Percentiles rank a stretch among this genome's conserved stretches.
These are phyloP conservation scores for Imleria badia DNA, from an alignment of 768 basidiomycete species.

Conservation along the genomic window DNA sequence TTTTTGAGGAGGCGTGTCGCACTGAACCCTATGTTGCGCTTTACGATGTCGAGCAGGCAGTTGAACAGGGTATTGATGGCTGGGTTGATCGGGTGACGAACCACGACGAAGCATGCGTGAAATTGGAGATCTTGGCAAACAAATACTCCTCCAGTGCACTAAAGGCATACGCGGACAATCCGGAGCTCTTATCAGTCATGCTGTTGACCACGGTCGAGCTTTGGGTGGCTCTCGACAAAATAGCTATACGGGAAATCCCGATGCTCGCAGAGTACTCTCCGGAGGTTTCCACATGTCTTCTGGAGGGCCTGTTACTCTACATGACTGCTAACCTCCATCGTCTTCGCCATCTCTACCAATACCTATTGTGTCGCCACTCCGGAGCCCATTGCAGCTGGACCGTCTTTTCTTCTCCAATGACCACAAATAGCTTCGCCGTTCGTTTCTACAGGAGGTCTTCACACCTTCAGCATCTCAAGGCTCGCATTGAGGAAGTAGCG, in stretches of 20 bases:
- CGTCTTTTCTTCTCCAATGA: slow-evolving; percentile 31
- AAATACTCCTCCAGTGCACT: slow-evolving; percentile 30
- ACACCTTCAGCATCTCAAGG: slow-evolving; percentile 25
- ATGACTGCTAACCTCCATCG: slow-evolving; percentile 29
- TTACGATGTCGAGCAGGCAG: slow-evolving; percentile 38
- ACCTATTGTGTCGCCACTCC: slow-evolving; percentile 35
- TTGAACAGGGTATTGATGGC: slow-evolving; percentile 31
- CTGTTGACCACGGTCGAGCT: slow-evolving; percentile 39
- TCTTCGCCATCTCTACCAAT: slow-evolving; percentile 24
- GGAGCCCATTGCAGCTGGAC: slow-evolving; percentile 22
- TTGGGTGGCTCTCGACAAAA: slow-evolving; percentile 37
- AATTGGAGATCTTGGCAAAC: slow-evolving; percentile 24
- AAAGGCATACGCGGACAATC: slow-evolving; percentile 30
- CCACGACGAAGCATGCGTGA: slow-evolving; percentile 12
- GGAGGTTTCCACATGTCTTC: slow-evolving; percentile 27
- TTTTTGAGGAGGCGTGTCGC: slow-evolving; percentile 8
- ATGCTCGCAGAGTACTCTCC: slow-evolving; percentile 34
- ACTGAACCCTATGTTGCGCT: slow-evolving; percentile 23
- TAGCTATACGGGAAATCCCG: slow-evolving; percentile 20
- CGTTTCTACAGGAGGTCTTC: slow-evolving; percentile 34
- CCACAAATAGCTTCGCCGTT: slow-evolving; percentile 28
- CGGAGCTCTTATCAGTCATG: slow-evolving; percentile 44
- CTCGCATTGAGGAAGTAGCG: slow-evolving; percentile 32
- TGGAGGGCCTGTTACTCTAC: slow-evolving; percentile 31
- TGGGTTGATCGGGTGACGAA: slow-evolving; percentile 31